Evolutionary conservation across 1,139 yeast genomes (phyloP), one percentile per base, ranked within the genome.

Genomic region (Pichia sp.): DNA sequence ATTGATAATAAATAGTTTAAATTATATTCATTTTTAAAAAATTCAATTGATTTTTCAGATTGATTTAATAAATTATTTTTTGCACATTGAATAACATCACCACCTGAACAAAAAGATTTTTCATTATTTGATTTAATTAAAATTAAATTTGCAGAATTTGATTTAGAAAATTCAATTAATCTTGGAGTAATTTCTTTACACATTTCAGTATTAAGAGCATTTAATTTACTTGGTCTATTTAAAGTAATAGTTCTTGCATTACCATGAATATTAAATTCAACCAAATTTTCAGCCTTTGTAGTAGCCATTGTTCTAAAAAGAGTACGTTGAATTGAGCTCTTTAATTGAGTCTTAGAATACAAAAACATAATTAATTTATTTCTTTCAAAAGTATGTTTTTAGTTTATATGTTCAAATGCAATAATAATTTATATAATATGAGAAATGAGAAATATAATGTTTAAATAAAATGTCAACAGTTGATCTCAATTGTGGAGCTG

Each of bases 61-160:
- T 78, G 69, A n/a, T 76, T 78, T 4, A 66, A 61, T 43, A 69
- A 55, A 58, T 79, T 79, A 57, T 71, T 69, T 49, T 68, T 67
- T 29, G 86, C 87, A 61, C 88, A 80, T 50, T 79, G 82, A 39
- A 92, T 84, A 42, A 92, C 96, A 65, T 92, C 98, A 39, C 97
- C 98, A 47, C 98, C 98, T 39, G 97, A 86, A 69, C 92, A 84
- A 52, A 83, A 76, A 3, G 87, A 77, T 58, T 73, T 77, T 29
- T 75, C 74, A 11, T 84, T 81, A 42, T 76, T 78, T 31, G 96
- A 86, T 49, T 80, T 81, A 53, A 90, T 71, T 40, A 92, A 73
- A 42, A 90, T 70, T 52, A 87, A 64, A 56, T 83, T 79, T 53
- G 84, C 81, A 25, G 77, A 69, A 43, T 75, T 73, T 11, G 89